Evolutionary conservation across 2,329 filamentous ascomycete species (phyloP), one percentile per base, ranked within the genome.

Genomic region (Penicillium janthinellum): DNA sequence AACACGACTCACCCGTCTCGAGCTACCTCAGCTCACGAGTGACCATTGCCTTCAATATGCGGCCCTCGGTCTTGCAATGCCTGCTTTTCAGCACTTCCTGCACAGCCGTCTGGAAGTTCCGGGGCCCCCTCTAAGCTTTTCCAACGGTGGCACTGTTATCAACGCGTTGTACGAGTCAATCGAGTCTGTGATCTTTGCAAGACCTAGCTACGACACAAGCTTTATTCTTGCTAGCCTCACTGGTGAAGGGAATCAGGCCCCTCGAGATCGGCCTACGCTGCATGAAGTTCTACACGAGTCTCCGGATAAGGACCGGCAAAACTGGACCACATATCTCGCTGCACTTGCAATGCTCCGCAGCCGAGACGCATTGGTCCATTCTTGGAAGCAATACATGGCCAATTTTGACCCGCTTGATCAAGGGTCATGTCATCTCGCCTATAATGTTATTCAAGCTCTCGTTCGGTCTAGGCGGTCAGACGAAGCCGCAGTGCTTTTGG

Each of bases 31-130:
- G 10, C 35, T 70, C 5, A 58, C 52, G 4, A 2, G 42, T 49
- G 14, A 15, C 57, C 1, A 25, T 71, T 73, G 72, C 0, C 71
- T 78, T 55, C 61, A 60, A 22, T 73, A 73, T 62, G 71, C 76
- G 15, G 69, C 65, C 17, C 62, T 70, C n/a, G 62, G 65, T 35
- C 67, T 75, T 38, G 73, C 70, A 7, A 47, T 64, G n/a, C 52
- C 67, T 5, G 70, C 72, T 39, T 59, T 78, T 5, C 59, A 65
- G 25, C 59, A 66, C 17, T 72, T 75, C 56, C 35, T 76, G 38
- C 22, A 60, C 14, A 56, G 54, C 14, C 71, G 69, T 49, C 54
- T 48, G 25, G 25, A 41, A 42, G 7, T 35, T 17, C 2, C 8
- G 25, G 35, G n/a, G n/a, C 34, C 42, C 11, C 15, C 28, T 17